These are phyloP conservation scores for Coemansia sp. DNA, from an alignment of 192 early-diverging fungal genomes.

Conservation along the genomic window DNA sequence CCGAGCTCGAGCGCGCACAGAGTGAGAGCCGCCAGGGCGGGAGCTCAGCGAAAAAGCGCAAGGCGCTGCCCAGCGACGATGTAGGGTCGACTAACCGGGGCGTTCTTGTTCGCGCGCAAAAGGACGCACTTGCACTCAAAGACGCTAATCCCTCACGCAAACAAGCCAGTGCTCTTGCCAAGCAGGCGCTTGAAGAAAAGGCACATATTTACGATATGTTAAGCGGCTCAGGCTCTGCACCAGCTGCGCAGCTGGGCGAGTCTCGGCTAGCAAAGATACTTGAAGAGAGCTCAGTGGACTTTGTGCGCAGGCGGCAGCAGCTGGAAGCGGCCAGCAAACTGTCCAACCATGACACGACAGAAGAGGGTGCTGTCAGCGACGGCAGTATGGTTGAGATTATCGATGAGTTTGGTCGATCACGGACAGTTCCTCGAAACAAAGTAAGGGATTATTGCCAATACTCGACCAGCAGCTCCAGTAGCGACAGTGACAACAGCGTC, in stretches of 20 bases:
- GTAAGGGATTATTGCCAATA: constrained; percentile 8
- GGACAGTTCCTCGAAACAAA: constrained; percentile 25
- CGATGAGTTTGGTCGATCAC: constrained; percentile 51
- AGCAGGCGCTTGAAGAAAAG: constrained; percentile 37
- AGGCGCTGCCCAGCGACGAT: background rate
- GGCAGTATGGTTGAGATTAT: constrained; percentile 35
- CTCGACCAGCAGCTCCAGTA: background rate
- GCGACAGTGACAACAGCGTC: constrained; percentile 7
- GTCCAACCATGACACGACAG: background rate
- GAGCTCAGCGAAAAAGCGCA: constrained; percentile 4
- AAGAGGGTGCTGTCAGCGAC: background rate
- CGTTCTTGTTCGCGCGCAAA: constrained; percentile 23
- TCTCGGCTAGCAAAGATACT: constrained; percentile 27
- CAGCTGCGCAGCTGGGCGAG: constrained; percentile 19
- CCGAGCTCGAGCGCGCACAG: constrained; percentile 36
- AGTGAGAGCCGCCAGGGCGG: constrained; percentile 17
- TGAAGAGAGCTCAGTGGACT: constrained; percentile 47
- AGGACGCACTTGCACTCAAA: constrained; percentile 21
- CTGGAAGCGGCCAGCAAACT: background rate
- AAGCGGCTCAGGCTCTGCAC: background rate
- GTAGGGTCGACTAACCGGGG: constrained; percentile 25
- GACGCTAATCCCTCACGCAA: background rate
- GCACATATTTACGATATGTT: constrained; percentile 46
- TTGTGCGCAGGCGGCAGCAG: constrained; percentile 24
- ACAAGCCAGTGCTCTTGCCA: background rate